Evolutionary conservation across 2,329 filamentous ascomycete genomes (phyloP).

Genomic region (Colletotrichum viniferum): DNA sequence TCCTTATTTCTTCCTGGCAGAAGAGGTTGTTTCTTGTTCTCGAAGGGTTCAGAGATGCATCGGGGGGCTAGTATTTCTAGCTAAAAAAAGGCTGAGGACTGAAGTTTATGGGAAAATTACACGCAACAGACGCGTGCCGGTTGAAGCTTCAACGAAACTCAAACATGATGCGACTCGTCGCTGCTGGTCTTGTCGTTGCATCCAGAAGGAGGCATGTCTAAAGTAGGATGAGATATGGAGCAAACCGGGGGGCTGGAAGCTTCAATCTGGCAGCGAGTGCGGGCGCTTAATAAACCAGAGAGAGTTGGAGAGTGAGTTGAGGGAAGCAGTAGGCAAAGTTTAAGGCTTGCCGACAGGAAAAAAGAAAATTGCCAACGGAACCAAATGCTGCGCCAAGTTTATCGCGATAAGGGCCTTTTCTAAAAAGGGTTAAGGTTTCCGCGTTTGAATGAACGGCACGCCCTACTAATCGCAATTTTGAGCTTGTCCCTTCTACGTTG

Average conservation of each 20-base stretch:
- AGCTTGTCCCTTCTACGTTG: not conserved
- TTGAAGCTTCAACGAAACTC: not conserved
- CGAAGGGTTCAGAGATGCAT: not conserved
- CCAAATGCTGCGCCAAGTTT: not conserved
- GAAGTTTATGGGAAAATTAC: not conserved
- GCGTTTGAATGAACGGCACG: not conserved
- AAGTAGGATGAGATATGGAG: not conserved
- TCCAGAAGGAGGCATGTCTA: not conserved
- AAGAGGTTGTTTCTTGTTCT: not conserved
- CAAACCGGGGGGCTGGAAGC: not conserved
- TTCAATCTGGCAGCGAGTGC: not conserved
- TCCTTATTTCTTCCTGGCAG: not conserved
- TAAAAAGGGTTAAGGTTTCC: not conserved
- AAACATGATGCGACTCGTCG: not conserved
- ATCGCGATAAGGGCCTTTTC: not conserved
- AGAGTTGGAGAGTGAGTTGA: not conserved
- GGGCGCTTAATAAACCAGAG: not conserved
- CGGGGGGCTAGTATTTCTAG: not conserved
- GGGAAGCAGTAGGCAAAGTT: not conserved
- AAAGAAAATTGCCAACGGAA: not conserved
- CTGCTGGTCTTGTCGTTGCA: not conserved
- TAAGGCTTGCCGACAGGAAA: not conserved
- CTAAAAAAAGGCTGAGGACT: not conserved
- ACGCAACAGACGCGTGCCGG: not conserved
- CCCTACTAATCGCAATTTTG: not conserved